These are phyloP conservation scores for Petunia hybrid DNA, from an alignment of 305 asterid species.

Conservation along the genomic window DNA sequence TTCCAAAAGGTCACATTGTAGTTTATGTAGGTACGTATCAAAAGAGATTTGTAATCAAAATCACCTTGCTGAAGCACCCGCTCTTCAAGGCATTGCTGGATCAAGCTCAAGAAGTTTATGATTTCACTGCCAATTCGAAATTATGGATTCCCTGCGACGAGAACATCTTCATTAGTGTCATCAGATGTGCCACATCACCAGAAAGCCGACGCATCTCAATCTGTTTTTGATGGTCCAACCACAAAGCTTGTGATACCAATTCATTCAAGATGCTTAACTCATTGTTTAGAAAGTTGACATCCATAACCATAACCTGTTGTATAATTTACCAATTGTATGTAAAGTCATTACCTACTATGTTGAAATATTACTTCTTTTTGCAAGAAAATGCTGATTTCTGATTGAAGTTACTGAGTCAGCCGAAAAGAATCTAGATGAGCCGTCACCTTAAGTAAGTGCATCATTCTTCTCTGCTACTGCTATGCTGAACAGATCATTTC, in stretches of 20 bases:
- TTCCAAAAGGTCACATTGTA: conserved; percentile 90
- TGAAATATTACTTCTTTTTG: conserved; percentile 9
- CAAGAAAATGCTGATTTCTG: not conserved
- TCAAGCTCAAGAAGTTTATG: conserved; percentile 82
- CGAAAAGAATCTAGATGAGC: conserved; percentile 1
- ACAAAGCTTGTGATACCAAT: conserved; percentile 20
- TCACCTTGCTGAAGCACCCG: conserved; percentile 73
- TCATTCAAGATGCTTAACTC: conserved; percentile 42
- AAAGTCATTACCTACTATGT: conserved; percentile 33
- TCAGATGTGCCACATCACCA: conserved; percentile 72
- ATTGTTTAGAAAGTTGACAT: conserved; percentile 42
- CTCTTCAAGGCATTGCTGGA: conserved; percentile 83
- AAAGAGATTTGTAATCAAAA: conserved; percentile 81
- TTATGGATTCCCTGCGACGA: conserved; percentile 91
- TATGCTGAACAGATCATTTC: not conserved
- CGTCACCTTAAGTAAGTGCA: not conserved
- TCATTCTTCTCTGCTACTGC: not conserved
- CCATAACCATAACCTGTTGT: conserved; percentile 44
- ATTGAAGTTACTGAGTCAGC: not conserved
- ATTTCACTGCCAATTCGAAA: conserved; percentile 59
- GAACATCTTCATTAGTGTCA: conserved; percentile 68
- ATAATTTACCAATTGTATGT: conserved; percentile 36
- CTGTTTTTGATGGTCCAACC: conserved; percentile 50
- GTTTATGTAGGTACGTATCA: conserved; percentile 81
- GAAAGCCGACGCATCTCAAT: conserved; percentile 46